Base-by-base conservation (phyloP, 2,329 filamentous ascomycete genomes). In the Dactylellina drechsleri region DNA sequence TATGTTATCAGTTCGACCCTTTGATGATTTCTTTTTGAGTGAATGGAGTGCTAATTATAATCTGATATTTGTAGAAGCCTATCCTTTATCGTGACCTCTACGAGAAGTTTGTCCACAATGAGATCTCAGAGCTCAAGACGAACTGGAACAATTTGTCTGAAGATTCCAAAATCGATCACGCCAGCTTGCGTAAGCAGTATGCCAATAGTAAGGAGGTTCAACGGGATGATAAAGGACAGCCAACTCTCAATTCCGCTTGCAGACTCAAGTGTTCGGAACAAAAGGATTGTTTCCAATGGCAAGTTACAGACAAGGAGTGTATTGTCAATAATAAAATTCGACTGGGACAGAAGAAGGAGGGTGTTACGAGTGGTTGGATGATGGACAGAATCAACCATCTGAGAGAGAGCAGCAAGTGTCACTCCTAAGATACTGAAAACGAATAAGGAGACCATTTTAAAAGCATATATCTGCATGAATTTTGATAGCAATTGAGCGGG, bases 71-170 rank as follows among this genome's bases (percentile, higher is more conserved):
- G 12, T 54, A 73, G 60, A 56, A 73, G 20, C 28, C 50, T 10
- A 73, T 73, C 13, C 47, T 66, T 16, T 73, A 73, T 31, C 47
- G 68, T 10, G 68, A 73, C 28, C 31, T 73, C 0, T 73, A 66
- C 12, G 68, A 73, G 28, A 16, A 57, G 16, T 73, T 73, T 31
- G 68, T 73, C 13, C 49, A 60, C 28, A 52, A 43, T 4, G 60
- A 73, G 23, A 54, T 66, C 49, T 18, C 53, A 18, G 60, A 66
- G 15, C 45, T 50, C 23, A 66, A 56, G n/a, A 16, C 13, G 36
- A 23, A 49, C 41, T 66, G 68, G 68, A 61, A 66, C 15, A 73
- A 73, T n/a, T 5, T 73, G 15, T 40, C 68, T 4, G 54, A 60
- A n/a, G 61, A 41, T 6, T 0, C 6, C 10, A 73, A 54, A 36